Evolutionary conservation across 1,284 basidiomycete species (phyloP), one percentile per base, ranked within the genome.

Genomic region (Moesziomyces sp.): DNA sequence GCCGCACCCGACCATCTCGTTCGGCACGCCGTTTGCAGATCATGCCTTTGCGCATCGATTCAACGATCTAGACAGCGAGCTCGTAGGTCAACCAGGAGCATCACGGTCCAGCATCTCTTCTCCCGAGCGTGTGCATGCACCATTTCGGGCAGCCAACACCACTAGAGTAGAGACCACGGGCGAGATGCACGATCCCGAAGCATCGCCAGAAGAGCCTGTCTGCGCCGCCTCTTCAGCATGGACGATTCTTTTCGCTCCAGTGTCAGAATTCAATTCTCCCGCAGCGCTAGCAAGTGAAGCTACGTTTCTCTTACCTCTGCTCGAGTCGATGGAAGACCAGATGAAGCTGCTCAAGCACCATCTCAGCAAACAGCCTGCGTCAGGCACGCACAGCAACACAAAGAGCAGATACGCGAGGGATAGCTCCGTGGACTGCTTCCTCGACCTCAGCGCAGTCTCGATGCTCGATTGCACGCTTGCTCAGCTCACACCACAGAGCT

Each of bases 381-480:
- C 19, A 3, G 18, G 28, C 34, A 6, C 35, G 5, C 14, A 38
- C 35, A 3, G 13, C 13, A 38, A 6, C 35, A 14, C 14, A 1
- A 38, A 18, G 2, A 18, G 35, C 13, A 21, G 9, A 5, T 4
- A 2, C 16, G 14, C 43, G 6, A 3, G 28, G 3, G 18, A 45
- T 8, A 40, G 18, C 23, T 14, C 40, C 0, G 11, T 63, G 24
- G 43, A 52, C 6, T 43, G 47, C 26, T 62, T 34, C n/a, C 49
- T 69, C 1, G 66, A 69, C 23, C 56, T 69, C 19, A 52, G 66
- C 46, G 55, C 45, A 4, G 38, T 58, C n/a, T 55, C 66, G 13
- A 11, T 19, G 1, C 48, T 69, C 8, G 52, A 56, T 0, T 14
- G 46, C 1, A 35, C 40, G 1, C 21, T 58, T 21, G 66, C 56